phyloP scores from a whole-genome alignment of 805 yeast species.

The Wickerhamomyces bisporus region DNA sequence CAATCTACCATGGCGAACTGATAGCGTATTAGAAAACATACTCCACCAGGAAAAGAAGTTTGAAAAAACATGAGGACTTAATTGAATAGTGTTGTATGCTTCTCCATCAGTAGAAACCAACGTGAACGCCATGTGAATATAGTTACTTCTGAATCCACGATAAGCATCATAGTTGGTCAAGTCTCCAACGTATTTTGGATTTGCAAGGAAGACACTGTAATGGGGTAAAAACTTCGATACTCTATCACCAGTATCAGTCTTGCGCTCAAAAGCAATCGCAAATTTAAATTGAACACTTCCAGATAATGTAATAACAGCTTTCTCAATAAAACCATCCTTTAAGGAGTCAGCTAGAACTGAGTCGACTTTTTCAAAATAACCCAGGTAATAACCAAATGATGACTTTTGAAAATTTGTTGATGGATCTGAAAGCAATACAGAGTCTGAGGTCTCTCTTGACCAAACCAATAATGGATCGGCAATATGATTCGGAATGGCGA shows the following conservation, averaged over 20 bases:
- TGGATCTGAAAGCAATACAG: slow-evolving; percentile 43
- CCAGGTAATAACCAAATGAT: slow-evolving; percentile 44
- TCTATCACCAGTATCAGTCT: slow-evolving; percentile 28
- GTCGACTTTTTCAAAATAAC: slow-evolving; percentile 19
- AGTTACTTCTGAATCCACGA: slow-evolving; percentile 73
- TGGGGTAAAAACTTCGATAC: slow-evolving; percentile 51
- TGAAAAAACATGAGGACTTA: slow-evolving; percentile 62
- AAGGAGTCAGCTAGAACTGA: slow-evolving; percentile 18
- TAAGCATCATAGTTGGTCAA: slow-evolving; percentile 68
- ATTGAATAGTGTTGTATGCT: slow-evolving; percentile 67
- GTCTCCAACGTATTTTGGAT: slow-evolving; percentile 49
- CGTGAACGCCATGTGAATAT: slow-evolving; percentile 64
- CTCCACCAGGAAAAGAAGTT: slow-evolving; percentile 85
- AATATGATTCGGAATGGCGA: slow-evolving; percentile 74
- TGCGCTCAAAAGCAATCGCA: slow-evolving; percentile 54
- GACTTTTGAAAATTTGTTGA: slow-evolving; percentile 37
- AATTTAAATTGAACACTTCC: slow-evolving; percentile 58
- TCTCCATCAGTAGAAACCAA: slow-evolving; percentile 36
- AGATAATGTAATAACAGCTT: slow-evolving; percentile 48
- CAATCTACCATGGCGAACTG: slow-evolving; percentile 69
- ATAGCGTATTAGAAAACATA: slow-evolving; percentile 75
- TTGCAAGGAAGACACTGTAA: slow-evolving; percentile 48
- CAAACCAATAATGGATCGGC: slow-evolving; percentile 50
- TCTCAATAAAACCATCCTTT: slow-evolving; percentile 35
- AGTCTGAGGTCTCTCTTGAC: slow-evolving; percentile 44